Evolutionary conservation across 768 basidiomycete genomes (phyloP).

Genomic region (Leccinum boreale): DNA sequence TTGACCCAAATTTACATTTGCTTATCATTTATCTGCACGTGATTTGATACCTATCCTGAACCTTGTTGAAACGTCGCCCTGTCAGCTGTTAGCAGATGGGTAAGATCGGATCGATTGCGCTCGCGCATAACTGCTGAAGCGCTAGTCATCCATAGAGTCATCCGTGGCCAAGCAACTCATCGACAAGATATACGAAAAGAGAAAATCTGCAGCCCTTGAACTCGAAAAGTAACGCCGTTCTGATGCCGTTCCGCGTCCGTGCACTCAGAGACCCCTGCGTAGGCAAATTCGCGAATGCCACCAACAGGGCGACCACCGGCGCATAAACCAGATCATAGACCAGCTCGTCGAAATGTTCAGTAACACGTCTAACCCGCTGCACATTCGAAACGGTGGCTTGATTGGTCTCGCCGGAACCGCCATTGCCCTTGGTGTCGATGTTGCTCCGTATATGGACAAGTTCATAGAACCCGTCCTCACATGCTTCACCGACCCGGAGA

Average conservation of each 20-base stretch:
- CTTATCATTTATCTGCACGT: conserved; percentile 3
- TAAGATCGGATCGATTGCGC: background rate
- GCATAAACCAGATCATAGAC: conserved; percentile 85
- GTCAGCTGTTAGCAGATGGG: conserved; percentile 15
- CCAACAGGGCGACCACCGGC: conserved; percentile 73
- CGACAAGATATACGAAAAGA: conserved; percentile 95
- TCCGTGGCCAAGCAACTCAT: conserved; percentile 76
- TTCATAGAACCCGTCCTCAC: conserved; percentile 85
- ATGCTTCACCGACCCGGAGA: conserved; percentile 93
- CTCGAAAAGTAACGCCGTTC: conserved; percentile 75
- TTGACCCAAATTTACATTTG: background rate
- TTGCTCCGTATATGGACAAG: conserved; percentile 91
- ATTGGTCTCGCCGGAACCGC: conserved; percentile 96
- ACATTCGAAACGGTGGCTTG: conserved; percentile 90
- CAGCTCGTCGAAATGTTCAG: conserved; percentile 95
- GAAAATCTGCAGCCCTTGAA: conserved; percentile 92
- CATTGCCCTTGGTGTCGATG: conserved; percentile 92
- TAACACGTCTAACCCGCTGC: conserved; percentile 75
- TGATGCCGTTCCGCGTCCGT: background rate
- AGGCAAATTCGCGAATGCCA: conserved; percentile 88
- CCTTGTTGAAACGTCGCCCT: background rate
- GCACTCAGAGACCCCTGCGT: conserved; percentile 14
- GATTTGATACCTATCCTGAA: conserved; percentile 1
- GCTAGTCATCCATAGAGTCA: conserved; percentile 46
- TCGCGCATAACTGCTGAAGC: background rate